Evolutionary conservation across 192 early-diverging fungal species (phyloP), one percentile per base, ranked within the genome.

Genomic region (Entrophospora sp.): DNA sequence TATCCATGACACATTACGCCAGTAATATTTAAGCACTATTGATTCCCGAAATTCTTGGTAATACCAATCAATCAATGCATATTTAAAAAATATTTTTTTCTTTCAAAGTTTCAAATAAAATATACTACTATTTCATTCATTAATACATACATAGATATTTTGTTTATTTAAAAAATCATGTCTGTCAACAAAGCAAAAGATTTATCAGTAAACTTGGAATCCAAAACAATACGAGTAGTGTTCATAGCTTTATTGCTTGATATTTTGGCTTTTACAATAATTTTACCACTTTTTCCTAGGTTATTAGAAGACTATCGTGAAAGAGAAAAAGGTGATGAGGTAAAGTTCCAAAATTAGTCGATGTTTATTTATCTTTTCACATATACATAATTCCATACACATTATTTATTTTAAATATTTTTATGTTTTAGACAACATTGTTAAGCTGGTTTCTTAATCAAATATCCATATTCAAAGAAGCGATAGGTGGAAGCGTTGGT

Each of bases 231-330:
- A 4, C 63, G 72, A 35, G 80, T 83, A 6, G 83, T 97, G 20
- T 94, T 98, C 66, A 79, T 83, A 9, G 90, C 92, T 0, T 82
- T 99, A 16, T 75, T 99, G 38, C 83, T 99, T 22, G 96, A 97
- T 73, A 90, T 99, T 53, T 87, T 99, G 25, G 89, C 95, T 5
- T 99, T 99, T 76, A 99, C 96, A 9, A 94, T 95, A 60, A 97
- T 99, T 71, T 74, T 99, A 38, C 96, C 96, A 5, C 81, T 99
- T 31, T 90, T 93, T 63, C 96, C 96, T 38, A 78, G 95, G 18
- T 77, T 97, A 31, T 75, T 99, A 5, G 83, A 92, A 55, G 87
- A 91, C 60, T 99, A 99, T 80, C 83, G 87, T 32, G 71, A 75
- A 22, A 73, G 77, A 18, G 87, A 90, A 49, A 75, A 80, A 55